phyloP scores from a whole-genome alignment of 2,329 filamentous ascomycete species.

The Ceratocystis eucalypticola region DNA sequence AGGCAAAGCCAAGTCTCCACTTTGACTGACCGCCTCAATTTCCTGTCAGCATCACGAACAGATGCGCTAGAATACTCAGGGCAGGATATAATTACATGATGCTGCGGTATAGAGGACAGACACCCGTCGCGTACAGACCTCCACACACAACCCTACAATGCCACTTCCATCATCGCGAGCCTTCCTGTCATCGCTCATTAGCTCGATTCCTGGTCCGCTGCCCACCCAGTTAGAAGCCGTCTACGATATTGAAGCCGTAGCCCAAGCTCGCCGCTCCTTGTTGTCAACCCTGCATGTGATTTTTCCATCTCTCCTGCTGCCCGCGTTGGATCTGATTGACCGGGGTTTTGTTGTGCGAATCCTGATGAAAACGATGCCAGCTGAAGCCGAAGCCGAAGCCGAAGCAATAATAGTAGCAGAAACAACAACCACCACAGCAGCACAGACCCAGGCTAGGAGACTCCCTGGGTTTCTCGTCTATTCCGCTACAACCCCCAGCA shows the following conservation, averaged over 20 bases:
- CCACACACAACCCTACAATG: constrained; percentile 18
- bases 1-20: neutral
- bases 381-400: neutral
- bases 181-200: constrained; percentile 11
- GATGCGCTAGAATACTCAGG: neutral
- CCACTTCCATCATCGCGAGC: constrained; percentile 10
- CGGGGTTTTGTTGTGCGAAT: constrained; percentile 44
- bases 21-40: neutral
- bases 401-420: neutral
- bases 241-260: neutral
- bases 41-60: neutral
- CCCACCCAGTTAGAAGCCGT: neutral
- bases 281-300: constrained; percentile 75
- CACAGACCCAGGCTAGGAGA: neutral
- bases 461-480: neutral
- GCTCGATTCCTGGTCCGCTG: neutral
- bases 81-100: neutral
- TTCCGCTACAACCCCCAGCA: neutral
- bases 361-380: neutral
- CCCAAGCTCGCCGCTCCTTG: constrained; percentile 26
- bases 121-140: neutral
- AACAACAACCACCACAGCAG: neutral
- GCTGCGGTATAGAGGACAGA: neutral
- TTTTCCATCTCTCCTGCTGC: constrained; percentile 67
- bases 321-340: constrained; percentile 79